These are phyloP conservation scores for Kalmanozyma brasiliensis DNA, from an alignment of 1,284 basidiomycete genomes.

Conservation along the genomic window DNA sequence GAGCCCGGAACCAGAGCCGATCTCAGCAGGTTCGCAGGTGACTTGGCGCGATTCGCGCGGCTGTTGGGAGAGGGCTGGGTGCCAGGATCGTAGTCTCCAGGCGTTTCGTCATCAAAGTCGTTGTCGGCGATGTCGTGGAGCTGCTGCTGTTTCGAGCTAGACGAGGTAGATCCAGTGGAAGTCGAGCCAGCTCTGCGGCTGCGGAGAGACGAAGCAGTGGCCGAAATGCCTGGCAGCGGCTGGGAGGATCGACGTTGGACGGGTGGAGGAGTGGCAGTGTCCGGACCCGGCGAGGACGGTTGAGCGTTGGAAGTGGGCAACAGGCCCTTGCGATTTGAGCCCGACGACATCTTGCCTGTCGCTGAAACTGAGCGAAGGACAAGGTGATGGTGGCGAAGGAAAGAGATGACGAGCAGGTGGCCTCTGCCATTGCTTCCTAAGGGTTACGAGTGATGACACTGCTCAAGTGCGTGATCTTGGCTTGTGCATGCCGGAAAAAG, in stretches of 20 bases:
- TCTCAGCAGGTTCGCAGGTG: conserved; percentile 18
- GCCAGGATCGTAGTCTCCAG: conserved; percentile 53
- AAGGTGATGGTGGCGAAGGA: too few species aligned
- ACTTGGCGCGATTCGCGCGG: conserved; percentile 11
- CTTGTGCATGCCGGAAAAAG: background rate
- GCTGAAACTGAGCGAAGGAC: too few species aligned
- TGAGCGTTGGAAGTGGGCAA: conserved; percentile 44
- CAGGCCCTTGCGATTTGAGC: conserved; percentile 45
- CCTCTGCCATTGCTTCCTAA: too few species aligned
- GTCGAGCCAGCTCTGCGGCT: conserved; percentile 45
- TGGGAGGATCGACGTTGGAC: conserved; percentile 49
- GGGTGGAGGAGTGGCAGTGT: conserved; percentile 11
- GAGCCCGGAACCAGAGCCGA: conserved; percentile 28
- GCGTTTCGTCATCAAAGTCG: conserved; percentile 60
- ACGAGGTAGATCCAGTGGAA: conserved; percentile 23
- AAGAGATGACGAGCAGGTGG: conserved; percentile 1
- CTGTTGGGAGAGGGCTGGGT: conserved; percentile 30
- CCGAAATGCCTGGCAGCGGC: conserved; percentile 62
- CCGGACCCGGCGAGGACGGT: conserved; percentile 4
- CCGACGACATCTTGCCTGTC: conserved; percentile 36
- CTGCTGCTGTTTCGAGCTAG: conserved; percentile 16
- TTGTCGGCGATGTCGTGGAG: conserved; percentile 42
- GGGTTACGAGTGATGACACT: conserved; percentile 6
- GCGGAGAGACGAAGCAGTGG: conserved; percentile 62
- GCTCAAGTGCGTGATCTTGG: background rate